Evolutionary conservation across 306 rosid genomes (phyloP), one percentile per base, ranked within the genome.

Genomic region (Rosa persica): DNA sequence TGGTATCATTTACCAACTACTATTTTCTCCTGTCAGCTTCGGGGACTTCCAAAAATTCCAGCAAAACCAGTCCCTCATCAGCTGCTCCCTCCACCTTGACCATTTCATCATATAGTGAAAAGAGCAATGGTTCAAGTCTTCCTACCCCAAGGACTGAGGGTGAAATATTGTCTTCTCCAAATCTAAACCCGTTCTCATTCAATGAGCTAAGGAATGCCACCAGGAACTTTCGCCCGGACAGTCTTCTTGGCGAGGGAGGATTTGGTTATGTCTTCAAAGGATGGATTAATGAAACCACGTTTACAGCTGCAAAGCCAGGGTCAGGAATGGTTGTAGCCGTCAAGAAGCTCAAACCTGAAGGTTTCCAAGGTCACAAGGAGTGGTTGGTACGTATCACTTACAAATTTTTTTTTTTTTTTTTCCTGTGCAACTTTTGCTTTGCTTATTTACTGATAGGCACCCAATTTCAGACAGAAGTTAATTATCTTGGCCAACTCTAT

Each of bases 241-340:
- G 95, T 83, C 93, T 91, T 76, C 90, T 95, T 0, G 99, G 99
- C 5, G 99, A 95, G 88, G 99, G 99, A 9, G 99, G 98, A 78
- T 95, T 95, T 65, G 99, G 99, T 13, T 86, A 77, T 81, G 98
- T 95, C 70, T 95, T 93, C 73, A 95, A 95, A 72, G 99, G 99
- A 73, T 93, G 99, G 99, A 88, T 95, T 8, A 94, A 95, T 77
- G 90, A 87, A 52, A 81, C 87, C 80, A 81, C 91, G 0, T 80
- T 72, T 69, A 70, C 81, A 0, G 93, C 98, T 49, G 76, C 93
- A 12, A 93, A 79, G 85, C 98, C 99, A 2, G 99, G 96, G 61
- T 87, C 93, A 0, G 98, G 97, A 72, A 86, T 90, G 85, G 98
- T 93, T 66, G 97, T 93, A 79, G 99, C 98, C 51, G 93, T 93